Evolutionary conservation across 169 alveolate genomes (phyloP), one percentile per base, ranked within the genome.

Genomic region (Babesia gibsoni): DNA sequence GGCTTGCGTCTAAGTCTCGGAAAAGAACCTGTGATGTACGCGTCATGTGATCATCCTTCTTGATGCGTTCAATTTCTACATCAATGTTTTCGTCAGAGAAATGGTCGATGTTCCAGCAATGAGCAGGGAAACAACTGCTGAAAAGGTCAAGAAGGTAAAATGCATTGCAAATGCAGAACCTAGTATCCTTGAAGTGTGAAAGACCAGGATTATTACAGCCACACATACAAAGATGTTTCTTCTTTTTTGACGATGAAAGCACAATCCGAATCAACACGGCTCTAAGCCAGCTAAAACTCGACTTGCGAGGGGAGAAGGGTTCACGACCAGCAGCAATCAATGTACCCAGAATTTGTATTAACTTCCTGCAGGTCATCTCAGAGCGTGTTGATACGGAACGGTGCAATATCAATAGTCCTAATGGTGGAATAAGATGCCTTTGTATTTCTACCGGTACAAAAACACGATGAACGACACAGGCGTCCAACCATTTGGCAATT

Each of bases 11-110:
- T 1, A 4, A 3, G 23, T 16, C 32, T 30, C 86, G 68, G 45
- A 77, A 77, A 16, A 77, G 61, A 23, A 68, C 82, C 49, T 58
- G 41, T 4, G 78, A 49, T 22, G 80, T 59, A 32, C 75, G 63
- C 41, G 52, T 54, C 59, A 63, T 52, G 41, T 63, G 68, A 33
- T 77, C 80, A 25, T 46, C 54, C 22, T 37, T 2, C 22, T 59
- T 59, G 16, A 77, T 50, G 22, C 65, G 43, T 45, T 46, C 64
- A 30, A 67, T 63, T 48, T 77, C 86, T 23, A 50, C 33, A 41
- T 54, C 53, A 8, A 77, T 65, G 52, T 22, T 33, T 35, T 43
- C 70, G n/a, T 42, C 33, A 16, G n/a, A 30, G 0, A 37, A 36
- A 12, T 27, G 42, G 5, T 41, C 48, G 20, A 41, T 23, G 41